Conservation (phyloP, 371 early-diverging fungal genomes). For the Mortierella polycephala region DNA sequence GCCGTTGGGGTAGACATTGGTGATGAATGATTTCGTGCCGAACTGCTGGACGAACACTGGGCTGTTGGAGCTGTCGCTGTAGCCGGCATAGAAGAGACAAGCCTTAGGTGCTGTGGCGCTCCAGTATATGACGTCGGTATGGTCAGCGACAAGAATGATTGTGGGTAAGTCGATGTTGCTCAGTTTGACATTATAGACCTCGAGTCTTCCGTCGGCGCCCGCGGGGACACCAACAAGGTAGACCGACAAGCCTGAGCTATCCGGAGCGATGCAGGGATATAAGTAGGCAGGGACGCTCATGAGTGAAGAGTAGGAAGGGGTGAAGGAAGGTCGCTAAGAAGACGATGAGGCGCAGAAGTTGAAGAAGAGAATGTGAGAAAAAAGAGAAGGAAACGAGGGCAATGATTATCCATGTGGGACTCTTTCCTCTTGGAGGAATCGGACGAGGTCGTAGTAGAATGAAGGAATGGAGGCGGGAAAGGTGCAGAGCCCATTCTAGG, state of each 20-base stretch:
- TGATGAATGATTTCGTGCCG: constrained; percentile 16
- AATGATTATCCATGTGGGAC: too few relatives aligned
- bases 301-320: neutral
- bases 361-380: neutral
- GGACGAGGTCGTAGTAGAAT: neutral
- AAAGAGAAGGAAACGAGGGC: neutral
- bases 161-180: constrained; percentile 31
- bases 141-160: constrained; percentile 9
- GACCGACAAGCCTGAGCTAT: neutral
- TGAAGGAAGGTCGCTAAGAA: neutral
- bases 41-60: constrained; percentile 35
- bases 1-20: constrained; percentile 28
- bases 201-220: constrained; percentile 15
- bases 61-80: constrained; percentile 4
- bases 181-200: constrained; percentile 20
- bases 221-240: constrained; percentile 28
- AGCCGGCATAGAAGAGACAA: constrained; percentile 17
- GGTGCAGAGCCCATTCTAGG: too few relatives aligned
- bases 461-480: neutral
- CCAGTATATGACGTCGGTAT: neutral
- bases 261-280: constrained; percentile 10
- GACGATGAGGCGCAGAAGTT: neutral
- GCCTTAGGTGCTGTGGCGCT: constrained; percentile 18
- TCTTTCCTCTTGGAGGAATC: too few relatives aligned
- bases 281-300: constrained; percentile 7